Conservation (phyloP, 1,284 basidiomycete genomes). For the Puccinia horiana region DNA sequence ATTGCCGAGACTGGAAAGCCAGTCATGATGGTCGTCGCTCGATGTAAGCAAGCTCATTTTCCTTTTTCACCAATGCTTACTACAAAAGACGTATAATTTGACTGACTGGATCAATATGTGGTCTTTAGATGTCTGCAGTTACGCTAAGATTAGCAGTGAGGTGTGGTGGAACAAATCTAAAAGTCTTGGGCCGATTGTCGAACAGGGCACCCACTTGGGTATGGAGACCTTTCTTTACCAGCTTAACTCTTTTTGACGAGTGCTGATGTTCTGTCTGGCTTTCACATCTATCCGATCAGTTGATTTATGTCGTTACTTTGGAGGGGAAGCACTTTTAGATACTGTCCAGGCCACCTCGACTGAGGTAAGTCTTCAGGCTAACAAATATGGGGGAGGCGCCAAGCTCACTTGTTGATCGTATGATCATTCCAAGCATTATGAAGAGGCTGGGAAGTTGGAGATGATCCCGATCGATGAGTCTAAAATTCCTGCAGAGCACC, state of each 20-base stretch:
- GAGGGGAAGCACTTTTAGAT: conserved; percentile 87
- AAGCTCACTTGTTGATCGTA: neutral
- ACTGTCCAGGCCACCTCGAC: conserved; percentile 66
- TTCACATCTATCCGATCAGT: conserved; percentile 54
- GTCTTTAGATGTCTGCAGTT: conserved; percentile 40
- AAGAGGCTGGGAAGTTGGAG: conserved; percentile 79
- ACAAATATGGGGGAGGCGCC: neutral
- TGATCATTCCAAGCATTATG: conserved; percentile 70
- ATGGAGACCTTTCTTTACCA: conserved; percentile 51
- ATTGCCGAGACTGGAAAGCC: conserved; percentile 45
- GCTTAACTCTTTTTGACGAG: neutral
- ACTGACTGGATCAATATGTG: neutral
- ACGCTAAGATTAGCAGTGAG: conserved; percentile 48
- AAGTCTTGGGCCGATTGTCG: conserved; percentile 84
- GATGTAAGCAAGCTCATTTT: conserved; percentile 31
- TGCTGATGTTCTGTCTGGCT: neutral
- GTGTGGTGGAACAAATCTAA: conserved; percentile 95
- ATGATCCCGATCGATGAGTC: conserved; percentile 79
- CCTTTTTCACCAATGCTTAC: conserved; percentile 32
- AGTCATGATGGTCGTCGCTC: conserved; percentile 49
- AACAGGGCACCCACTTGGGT: conserved; percentile 86
- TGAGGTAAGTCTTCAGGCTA: conserved; percentile 48
- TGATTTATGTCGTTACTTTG: conserved; percentile 93
- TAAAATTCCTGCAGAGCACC: conserved; percentile 70
- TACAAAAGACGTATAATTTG: neutral